Percentiles rank a stretch among this genome's conserved stretches.
Conservation (phyloP, 306 rosid genomes). For the Psophocarpus tetragonolobus region DNA sequence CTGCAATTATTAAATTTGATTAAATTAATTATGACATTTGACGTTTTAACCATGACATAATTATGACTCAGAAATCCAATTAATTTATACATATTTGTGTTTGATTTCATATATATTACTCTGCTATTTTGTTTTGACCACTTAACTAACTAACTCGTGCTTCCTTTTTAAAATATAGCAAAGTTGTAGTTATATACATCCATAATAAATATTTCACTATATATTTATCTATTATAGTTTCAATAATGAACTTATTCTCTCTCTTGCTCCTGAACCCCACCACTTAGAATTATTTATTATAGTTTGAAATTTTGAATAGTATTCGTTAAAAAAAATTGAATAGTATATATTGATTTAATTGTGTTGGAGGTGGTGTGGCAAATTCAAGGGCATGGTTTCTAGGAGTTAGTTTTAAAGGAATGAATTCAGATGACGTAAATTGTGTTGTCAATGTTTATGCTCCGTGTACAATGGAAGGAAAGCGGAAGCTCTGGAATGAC, state of each 20-base stretch:
- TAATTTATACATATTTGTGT: neutral
- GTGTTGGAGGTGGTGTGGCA: too few species aligned
- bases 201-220: neutral
- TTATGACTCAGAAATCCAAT: neutral
- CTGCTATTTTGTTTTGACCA: neutral
- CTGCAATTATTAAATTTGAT: neutral
- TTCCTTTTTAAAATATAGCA: neutral
- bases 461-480: too few species aligned
- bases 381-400: too few species aligned
- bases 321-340: too few species aligned
- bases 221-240: neutral
- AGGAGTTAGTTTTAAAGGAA: too few species aligned
- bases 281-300: neutral
- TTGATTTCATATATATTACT: neutral
- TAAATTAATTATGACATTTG: constrained; percentile 8
- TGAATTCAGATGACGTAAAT: too few species aligned
- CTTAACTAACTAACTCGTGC: neutral
- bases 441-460: too few species aligned
- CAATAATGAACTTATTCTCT: neutral
- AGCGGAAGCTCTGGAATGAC: too few species aligned
- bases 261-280: neutral
- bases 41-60: neutral
- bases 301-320: neutral
- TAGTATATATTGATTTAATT: neutral
- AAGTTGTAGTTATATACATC: neutral